Conservation (phyloP, 306 rosid genomes). For the Elaeagnus macrophylla region DNA sequence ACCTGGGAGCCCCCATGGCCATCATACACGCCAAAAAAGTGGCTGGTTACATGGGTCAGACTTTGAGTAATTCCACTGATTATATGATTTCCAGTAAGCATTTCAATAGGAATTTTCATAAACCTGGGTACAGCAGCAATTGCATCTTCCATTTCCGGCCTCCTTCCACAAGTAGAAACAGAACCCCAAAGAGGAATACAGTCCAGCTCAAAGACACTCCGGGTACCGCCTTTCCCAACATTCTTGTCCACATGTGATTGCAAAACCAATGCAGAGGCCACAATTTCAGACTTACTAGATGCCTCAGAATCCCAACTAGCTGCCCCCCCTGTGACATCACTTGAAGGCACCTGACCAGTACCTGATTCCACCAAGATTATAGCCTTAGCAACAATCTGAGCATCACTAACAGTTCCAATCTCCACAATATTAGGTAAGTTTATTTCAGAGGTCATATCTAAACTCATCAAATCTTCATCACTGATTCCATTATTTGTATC, state of each 20-base stretch:
- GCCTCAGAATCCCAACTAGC: constrained; percentile 28
- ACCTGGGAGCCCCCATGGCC: constrained; percentile 15
- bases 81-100: constrained; percentile 28
- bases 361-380: constrained; percentile 26
- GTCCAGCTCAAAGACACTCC: constrained; percentile 40
- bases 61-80: not conserved
- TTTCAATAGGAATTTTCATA: constrained; percentile 39
- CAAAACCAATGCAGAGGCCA: constrained; percentile 29
- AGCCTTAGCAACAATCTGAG: constrained; percentile 23
- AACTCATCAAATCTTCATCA: constrained; percentile 16
- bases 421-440: constrained; percentile 12
- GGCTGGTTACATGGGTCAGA: not conserved
- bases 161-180: constrained; percentile 42
- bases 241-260: constrained; percentile 25
- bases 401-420: constrained; percentile 15
- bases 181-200: constrained; percentile 64
- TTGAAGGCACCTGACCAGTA: constrained; percentile 13
- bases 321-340: constrained; percentile 19
- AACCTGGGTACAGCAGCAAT: constrained; percentile 37
- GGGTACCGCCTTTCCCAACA: constrained; percentile 18
- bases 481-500: constrained; percentile 20
- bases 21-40: constrained; percentile 6
- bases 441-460: constrained; percentile 15
- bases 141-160: constrained; percentile 57
- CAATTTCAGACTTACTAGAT: constrained; percentile 20